phyloP scores from a whole-genome alignment of 1,284 basidiomycete genomes.

The Ganoderma meredithae region DNA sequence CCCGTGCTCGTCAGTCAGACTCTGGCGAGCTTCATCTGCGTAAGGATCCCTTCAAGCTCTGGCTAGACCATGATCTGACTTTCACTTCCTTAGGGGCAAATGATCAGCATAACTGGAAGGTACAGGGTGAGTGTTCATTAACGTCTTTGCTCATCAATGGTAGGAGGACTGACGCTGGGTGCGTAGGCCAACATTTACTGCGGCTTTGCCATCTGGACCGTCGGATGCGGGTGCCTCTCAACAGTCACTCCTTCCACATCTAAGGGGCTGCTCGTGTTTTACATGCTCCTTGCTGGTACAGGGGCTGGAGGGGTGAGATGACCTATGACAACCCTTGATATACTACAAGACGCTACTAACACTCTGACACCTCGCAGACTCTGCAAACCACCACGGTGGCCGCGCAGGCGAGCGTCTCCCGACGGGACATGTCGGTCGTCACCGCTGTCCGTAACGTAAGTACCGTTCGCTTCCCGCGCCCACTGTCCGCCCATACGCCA shows the following conservation, averaged over 20 bases:
- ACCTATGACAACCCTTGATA: background rate
- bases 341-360: background rate
- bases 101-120: slow-evolving; percentile 70
- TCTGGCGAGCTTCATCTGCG: slow-evolving; percentile 60
- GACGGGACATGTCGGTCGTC: slow-evolving; percentile 75
- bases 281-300: slow-evolving; percentile 70
- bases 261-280: slow-evolving; percentile 65
- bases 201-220: slow-evolving; percentile 75
- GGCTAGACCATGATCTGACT: slow-evolving; percentile 16
- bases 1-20: slow-evolving; percentile 73
- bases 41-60: slow-evolving; percentile 38
- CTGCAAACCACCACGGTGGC: slow-evolving; percentile 72
- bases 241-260: slow-evolving; percentile 59
- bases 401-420: slow-evolving; percentile 71
- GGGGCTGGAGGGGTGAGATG: slow-evolving; percentile 68
- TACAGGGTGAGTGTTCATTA: slow-evolving; percentile 55
- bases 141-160: background rate
- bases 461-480: background rate
- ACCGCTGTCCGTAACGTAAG: slow-evolving; percentile 71
- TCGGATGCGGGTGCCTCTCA: slow-evolving; percentile 74
- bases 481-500: too few relatives aligned
- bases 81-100: slow-evolving; percentile 55
- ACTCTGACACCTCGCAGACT: slow-evolving; percentile 46
- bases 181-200: slow-evolving; percentile 62
- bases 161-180: background rate